Conservation (phyloP, 257 asterid genomes). For the Thymus quinquecostatus region DNA sequence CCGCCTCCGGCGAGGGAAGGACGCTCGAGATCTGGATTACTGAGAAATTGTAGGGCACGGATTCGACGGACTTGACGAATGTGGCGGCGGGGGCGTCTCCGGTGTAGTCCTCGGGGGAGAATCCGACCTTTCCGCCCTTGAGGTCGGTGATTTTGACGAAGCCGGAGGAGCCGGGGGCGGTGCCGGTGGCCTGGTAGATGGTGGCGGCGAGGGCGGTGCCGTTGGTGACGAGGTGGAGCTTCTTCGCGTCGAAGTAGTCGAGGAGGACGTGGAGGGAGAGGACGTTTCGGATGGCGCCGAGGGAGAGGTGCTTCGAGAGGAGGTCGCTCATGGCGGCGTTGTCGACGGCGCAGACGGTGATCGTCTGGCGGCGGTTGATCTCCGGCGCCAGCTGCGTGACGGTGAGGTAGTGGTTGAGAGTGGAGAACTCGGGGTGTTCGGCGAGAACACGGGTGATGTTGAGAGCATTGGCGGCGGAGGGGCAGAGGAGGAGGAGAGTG, state of each 20-base stretch:
- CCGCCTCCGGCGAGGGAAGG: slow-evolving; percentile 59
- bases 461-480: slow-evolving; percentile 49
- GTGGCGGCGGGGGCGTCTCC: slow-evolving; percentile 37
- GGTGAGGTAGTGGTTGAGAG: slow-evolving; percentile 64
- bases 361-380: slow-evolving; percentile 61
- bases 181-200: slow-evolving; percentile 72
- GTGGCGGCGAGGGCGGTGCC: slow-evolving; percentile 75
- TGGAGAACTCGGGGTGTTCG: slow-evolving; percentile 50
- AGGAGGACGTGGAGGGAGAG: slow-evolving; percentile 70
- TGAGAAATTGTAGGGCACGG: slow-evolving; percentile 65
- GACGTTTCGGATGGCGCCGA: slow-evolving; percentile 48
- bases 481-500: slow-evolving; percentile 31
- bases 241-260: slow-evolving; percentile 70
- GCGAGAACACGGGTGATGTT: slow-evolving; percentile 63
- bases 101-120: slow-evolving; percentile 47
- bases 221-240: slow-evolving; percentile 71
- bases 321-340: slow-evolving; percentile 69
- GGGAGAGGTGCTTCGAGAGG: slow-evolving; percentile 49
- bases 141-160: slow-evolving; percentile 63
- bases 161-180: slow-evolving; percentile 70
- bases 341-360: slow-evolving; percentile 68
- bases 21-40: slow-evolving; percentile 64
- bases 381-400: slow-evolving; percentile 65
- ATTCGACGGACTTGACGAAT: slow-evolving; percentile 49
- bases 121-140: slow-evolving; percentile 68